These are phyloP conservation scores for Exophiala mesophila DNA, from an alignment of 2,329 filamentous ascomycete genomes.

Conservation along the genomic window DNA sequence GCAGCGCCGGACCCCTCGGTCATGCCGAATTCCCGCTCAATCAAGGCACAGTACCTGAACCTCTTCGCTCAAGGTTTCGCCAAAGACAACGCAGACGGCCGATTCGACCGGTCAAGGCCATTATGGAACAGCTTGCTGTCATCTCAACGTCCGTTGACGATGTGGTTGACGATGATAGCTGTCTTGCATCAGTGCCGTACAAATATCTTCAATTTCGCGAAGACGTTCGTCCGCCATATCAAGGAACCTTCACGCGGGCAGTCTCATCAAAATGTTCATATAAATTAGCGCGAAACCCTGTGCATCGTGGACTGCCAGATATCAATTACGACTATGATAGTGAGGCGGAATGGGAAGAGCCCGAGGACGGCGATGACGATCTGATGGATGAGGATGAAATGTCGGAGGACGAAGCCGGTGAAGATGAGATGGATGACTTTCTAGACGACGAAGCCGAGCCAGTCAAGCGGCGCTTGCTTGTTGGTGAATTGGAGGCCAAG, in stretches of 20 bases:
- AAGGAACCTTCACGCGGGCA: constrained; percentile 55
- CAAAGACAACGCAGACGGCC: constrained; percentile 13
- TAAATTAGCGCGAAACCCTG: constrained; percentile 52
- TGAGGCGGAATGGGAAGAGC: constrained; percentile 62
- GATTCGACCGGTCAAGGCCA: constrained; percentile 51
- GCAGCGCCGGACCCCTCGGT: constrained; percentile 1
- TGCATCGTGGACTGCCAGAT: constrained; percentile 47
- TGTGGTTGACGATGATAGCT: constrained; percentile 25
- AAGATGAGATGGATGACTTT: constrained; percentile 84
- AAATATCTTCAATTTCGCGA: constrained; percentile 58
- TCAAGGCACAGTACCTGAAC: constrained; percentile 9
- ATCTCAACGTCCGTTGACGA: constrained; percentile 35
- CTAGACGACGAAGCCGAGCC: constrained; percentile 79
- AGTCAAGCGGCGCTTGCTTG: constrained; percentile 54
- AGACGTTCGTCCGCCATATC: constrained; percentile 60
- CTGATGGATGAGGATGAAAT: constrained; percentile 62
- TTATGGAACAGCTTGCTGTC: constrained; percentile 54
- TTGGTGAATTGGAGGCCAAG: constrained; percentile 67
- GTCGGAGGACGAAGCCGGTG: constrained; percentile 58
- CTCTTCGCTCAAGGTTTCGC: constrained; percentile 8
- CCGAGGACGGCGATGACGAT: constrained; percentile 68
- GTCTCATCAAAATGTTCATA: constrained; percentile 37
- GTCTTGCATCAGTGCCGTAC: constrained; percentile 40
- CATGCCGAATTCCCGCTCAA: constrained; percentile 5
- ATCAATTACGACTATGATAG: constrained; percentile 63